Percentiles rank a stretch among this genome's conserved stretches.
Conservation (phyloP, 805 yeast species). For the Yarrowia phangngaensis region DNA sequence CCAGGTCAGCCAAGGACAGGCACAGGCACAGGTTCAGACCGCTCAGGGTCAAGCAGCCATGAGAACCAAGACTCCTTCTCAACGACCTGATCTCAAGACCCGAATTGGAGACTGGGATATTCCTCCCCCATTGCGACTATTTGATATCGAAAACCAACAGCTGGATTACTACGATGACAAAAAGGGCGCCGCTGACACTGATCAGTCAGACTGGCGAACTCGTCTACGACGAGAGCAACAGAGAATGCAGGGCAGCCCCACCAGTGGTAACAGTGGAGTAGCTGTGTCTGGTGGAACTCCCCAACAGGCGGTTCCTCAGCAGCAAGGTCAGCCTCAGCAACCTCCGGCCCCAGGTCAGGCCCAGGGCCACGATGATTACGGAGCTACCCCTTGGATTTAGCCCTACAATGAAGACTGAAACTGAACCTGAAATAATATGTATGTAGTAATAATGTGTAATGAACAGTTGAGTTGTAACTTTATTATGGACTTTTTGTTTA, state of each 20-base stretch:
- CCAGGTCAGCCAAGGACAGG: constrained; percentile 27
- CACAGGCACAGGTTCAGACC: constrained; percentile 27
- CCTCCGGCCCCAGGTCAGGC: constrained; percentile 8
- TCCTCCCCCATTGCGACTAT: constrained; percentile 25
- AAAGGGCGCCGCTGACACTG: constrained; percentile 19
- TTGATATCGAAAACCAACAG: constrained; percentile 26
- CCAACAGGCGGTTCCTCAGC: constrained; percentile 3
- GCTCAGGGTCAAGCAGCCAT: neutral
- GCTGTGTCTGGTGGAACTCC: constrained; percentile 8
- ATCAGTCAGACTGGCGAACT: constrained; percentile 25
- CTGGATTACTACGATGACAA: constrained; percentile 27
- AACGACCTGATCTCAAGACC: constrained; percentile 24
- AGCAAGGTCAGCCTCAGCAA: neutral
- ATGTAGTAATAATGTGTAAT: constrained; percentile 24
- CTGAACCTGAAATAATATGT: constrained; percentile 25
- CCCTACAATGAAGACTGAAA: constrained; percentile 2
- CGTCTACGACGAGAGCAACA: constrained; percentile 26
- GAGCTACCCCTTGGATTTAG: constrained; percentile 23
- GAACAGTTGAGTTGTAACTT: too few relatives aligned
- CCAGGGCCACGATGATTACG: constrained; percentile 19
- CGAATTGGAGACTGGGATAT: constrained; percentile 26
- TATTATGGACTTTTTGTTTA: too few relatives aligned
- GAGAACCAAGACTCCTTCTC: constrained; percentile 18
- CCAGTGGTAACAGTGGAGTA: constrained; percentile 24
- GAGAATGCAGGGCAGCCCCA: constrained; percentile 15